Base-by-base conservation (phyloP, 2,329 filamentous ascomycete species). In the Pyrenochaeta sp. region DNA sequence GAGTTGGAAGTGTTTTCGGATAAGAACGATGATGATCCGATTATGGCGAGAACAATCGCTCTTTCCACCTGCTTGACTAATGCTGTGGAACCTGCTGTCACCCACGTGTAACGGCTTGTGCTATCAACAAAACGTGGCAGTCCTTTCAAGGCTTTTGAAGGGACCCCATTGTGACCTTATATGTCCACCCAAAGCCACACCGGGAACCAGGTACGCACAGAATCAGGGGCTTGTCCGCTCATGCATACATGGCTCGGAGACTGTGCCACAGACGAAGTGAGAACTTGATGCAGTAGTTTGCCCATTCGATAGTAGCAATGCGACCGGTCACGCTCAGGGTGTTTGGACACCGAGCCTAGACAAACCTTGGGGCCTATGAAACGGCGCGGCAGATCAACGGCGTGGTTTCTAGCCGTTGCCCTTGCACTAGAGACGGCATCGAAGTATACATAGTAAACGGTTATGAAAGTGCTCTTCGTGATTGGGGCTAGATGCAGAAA, bases 241-340 rank as follows among this genome's bases (percentile, higher is more conserved):
- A 32, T 27, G 13, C 29, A 32, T 23, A 40, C 26, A 41, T 47
- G 36, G 45, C 44, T 43, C 42, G 48, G 42, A 40, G 41, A 41
- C 23, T 21, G 31, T 38, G 29, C 30, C 41, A 50, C 31, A 26
- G 26, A 34, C 14, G 20, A 37, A 41, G 24, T 28, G 18, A 36
- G 21, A 41, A 4, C 27, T 37, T n/a, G 41, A 39, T 43, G 24
- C 48, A 35, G 40, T 34, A 48, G 19, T 38, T 26, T 21, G 22
- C 28, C 19, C 23, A 30, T 14, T 18, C 14, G 21, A 27, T 21
- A 35, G 20, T 24, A 24, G 17, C 34, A 20, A 36, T 18, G n/a
- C 17, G n/a, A 35, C 28, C 26, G 21, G 39, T 13, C 11, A 32
- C 30, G 30, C 21, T 39, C 23, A n/a, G 30, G 21, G 15, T 18